Evolutionary conservation across 768 basidiomycete species (phyloP), one percentile per base, ranked within the genome.

Genomic region (Hygrophorus russula): DNA sequence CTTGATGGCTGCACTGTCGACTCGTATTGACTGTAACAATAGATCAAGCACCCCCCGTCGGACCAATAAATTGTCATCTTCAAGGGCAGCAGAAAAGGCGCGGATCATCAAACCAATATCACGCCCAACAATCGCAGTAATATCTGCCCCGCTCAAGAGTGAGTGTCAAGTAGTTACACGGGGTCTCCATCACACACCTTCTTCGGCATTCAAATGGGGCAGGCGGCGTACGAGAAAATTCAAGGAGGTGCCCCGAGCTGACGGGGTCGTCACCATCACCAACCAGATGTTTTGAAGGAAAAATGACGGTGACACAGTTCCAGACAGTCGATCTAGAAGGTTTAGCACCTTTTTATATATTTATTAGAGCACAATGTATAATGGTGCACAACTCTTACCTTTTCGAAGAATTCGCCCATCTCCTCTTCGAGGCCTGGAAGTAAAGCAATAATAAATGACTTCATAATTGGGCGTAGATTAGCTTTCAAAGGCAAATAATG

Each of bases 241-340:
- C 20, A 98, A 66, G 0, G 92, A 80, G 0, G 90, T 82, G 20
- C 86, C 83, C 33, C 96, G 80, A 13, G 85, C 81, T 17, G 81
- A 72, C 0, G 92, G 83, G 10, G 86, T 82, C 0, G 93, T 96
- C 42, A 97, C 69, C 76, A 98, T 86, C 38, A 87, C 75, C 27
- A 98, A 70, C 86, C 93, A 97, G 29, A 98, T 70, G 49, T 92
- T 97, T 60, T 97, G 92, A 56, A 94, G 76, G 68, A 97, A 97
- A 66, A 96, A 94, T 0, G 86, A 74, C 0, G 77, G 78, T 2
- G 88, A 82, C 13, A 97, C 83, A 0, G 88, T 82, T 36, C 78
- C 80, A 2, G 92, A 88, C 1, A 98, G 62, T 28, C 76, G 73
- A 59, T 92, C 87, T 42, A 98, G 68, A 12, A 99, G 61, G 39